Percentiles rank a stretch among this genome's conserved stretches.
These are phyloP conservation scores for Arthroderma sp. DNA, from an alignment of 2,329 filamentous ascomycete genomes.

Conservation along the genomic window DNA sequence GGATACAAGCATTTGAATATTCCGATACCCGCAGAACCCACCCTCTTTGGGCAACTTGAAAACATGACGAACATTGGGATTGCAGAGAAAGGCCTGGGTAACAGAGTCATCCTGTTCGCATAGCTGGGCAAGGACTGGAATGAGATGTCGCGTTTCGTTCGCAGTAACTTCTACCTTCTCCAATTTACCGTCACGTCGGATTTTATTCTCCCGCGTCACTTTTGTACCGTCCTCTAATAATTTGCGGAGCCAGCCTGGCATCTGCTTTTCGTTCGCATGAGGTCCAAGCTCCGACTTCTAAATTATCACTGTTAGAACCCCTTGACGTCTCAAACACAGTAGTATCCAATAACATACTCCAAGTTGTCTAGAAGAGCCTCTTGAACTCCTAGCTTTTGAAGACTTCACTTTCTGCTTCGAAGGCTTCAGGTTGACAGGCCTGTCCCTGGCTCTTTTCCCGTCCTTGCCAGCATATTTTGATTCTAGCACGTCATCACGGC, in stretches of 20 bases:
- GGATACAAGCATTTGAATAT: slow-evolving; percentile 82
- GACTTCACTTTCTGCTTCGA: background rate
- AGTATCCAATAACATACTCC: background rate
- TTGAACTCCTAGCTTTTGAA: background rate
- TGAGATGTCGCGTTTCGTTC: slow-evolving; percentile 40
- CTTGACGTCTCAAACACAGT: background rate
- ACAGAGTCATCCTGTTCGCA: slow-evolving; percentile 53
- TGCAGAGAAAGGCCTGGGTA: slow-evolving; percentile 64
- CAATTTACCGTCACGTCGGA: slow-evolving; percentile 32
- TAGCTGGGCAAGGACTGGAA: slow-evolving; percentile 50
- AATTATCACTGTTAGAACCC: too few species aligned
- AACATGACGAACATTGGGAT: slow-evolving; percentile 61
- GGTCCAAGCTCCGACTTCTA: slow-evolving; percentile 53
- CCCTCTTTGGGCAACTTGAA: slow-evolving; percentile 73
- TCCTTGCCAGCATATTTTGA: background rate
- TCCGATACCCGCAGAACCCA: slow-evolving; percentile 88
- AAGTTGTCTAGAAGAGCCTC: background rate
- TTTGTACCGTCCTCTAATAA: slow-evolving; percentile 49
- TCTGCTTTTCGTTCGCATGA: slow-evolving; percentile 58
- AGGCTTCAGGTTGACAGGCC: background rate
- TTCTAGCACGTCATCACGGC: background rate
- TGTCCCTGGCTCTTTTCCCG: background rate
- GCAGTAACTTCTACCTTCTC: slow-evolving; percentile 30
- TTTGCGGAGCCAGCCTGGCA: slow-evolving; percentile 56
- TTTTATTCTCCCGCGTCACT: slow-evolving; percentile 40